phyloP scores from a whole-genome alignment of 202 grass and related monocot species.

The Tripidium arundinaceum region DNA sequence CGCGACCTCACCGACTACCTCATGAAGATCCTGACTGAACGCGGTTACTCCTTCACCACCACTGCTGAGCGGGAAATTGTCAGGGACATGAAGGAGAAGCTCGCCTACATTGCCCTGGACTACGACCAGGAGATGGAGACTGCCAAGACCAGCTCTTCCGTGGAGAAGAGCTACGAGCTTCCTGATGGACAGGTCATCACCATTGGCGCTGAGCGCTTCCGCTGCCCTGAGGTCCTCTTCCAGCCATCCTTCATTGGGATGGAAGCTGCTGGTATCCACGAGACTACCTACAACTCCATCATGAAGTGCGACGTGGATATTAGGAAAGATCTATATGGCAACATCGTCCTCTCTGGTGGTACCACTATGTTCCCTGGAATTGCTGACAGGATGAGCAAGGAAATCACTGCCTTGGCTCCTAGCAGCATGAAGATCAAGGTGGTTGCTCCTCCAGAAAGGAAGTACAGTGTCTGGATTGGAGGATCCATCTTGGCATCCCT shows the following conservation, averaged over 20 bases:
- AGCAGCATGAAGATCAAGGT: conserved; percentile 71
- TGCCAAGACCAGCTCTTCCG: conserved; percentile 67
- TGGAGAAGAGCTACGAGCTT: conserved; percentile 95
- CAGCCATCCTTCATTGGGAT: conserved; percentile 72
- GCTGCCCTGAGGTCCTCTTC: conserved; percentile 87
- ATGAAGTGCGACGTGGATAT: conserved; percentile 95
- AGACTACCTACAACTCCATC: conserved; percentile 93
- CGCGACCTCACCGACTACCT: too few species aligned
- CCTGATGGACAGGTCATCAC: conserved; percentile 37
- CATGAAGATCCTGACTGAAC: too few species aligned
- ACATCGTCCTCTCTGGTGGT: conserved; percentile 93
- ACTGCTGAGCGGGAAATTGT: conserved; percentile 90
- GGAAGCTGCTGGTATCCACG: conserved; percentile 41
- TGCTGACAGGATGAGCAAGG: conserved; percentile 94
- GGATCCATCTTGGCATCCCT: conserved; percentile 86
- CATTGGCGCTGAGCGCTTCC: conserved; percentile 58
- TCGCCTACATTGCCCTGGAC: too few species aligned
- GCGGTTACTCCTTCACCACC: too few species aligned
- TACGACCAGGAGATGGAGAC: conserved; percentile 85
- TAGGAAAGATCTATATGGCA: conserved; percentile 82
- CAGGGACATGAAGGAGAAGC: too few species aligned
- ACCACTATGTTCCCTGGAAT: conserved; percentile 92
- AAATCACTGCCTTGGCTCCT: conserved; percentile 77
- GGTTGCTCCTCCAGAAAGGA: conserved; percentile 51
- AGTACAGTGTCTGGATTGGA: conserved; percentile 97